Percentiles rank a stretch among this genome's conserved stretches.
These are phyloP conservation scores for Handroanthus guayacan DNA, from an alignment of 257 asterid genomes.

Conservation along the genomic window DNA sequence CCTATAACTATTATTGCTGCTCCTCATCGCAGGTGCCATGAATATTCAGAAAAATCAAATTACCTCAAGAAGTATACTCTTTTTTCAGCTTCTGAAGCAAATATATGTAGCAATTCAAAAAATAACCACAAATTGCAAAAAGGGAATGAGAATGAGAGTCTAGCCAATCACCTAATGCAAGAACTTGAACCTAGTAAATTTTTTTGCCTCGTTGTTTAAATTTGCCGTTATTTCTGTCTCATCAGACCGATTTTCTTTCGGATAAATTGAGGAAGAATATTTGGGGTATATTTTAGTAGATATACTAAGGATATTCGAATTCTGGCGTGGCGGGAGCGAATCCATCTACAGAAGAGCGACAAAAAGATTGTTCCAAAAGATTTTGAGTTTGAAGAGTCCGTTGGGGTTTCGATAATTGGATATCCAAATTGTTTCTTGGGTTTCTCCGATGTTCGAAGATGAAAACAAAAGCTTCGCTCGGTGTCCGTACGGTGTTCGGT, in stretches of 20 bases:
- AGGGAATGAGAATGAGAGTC: constrained; percentile 12
- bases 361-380: not conserved
- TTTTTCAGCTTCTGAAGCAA: not conserved
- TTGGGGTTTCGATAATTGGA: not conserved
- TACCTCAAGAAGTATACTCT: not conserved
- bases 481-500: not conserved
- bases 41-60: constrained; percentile 8
- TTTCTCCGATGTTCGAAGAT: constrained; percentile 22
- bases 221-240: not conserved
- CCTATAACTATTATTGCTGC: constrained; percentile 19
- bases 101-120: not conserved
- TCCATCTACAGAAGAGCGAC: not conserved
- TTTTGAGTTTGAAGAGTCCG: not conserved
- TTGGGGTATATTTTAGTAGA: constrained; percentile 24
- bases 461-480: not conserved
- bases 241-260: not conserved
- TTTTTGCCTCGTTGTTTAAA: constrained; percentile 1
- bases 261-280: constrained; percentile 29
- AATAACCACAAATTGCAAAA: constrained; percentile 8
- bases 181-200: not conserved
- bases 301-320: constrained; percentile 33
- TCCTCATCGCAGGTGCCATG: constrained; percentile 26
- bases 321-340: not conserved
- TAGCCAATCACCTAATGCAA: constrained; percentile 25
- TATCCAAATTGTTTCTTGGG: not conserved